phyloP scores from a whole-genome alignment of 2,329 filamentous ascomycete species.

The Verticillium zaregamsianum region DNA sequence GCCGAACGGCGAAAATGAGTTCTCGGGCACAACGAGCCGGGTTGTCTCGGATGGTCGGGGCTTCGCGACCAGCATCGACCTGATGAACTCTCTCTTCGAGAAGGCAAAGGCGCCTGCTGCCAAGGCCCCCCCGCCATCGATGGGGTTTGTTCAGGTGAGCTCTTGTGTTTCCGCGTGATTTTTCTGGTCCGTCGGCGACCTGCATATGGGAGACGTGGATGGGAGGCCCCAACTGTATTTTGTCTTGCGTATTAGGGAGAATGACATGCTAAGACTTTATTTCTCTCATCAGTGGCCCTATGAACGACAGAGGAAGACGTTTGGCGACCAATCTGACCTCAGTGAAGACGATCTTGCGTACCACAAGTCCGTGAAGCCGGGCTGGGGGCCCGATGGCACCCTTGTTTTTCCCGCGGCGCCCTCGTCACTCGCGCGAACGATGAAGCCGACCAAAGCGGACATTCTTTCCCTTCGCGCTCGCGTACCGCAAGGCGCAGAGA shows the following conservation, averaged over 20 bases:
- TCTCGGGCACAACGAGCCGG: constrained; percentile 21
- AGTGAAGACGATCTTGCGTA: constrained; percentile 61
- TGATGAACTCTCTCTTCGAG: constrained; percentile 93
- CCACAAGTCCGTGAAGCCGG: constrained; percentile 71
- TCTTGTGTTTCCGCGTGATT: constrained; percentile 33
- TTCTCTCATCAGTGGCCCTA: constrained; percentile 72
- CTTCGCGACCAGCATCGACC: constrained; percentile 85
- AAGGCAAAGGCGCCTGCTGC: constrained; percentile 58
- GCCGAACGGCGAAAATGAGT: constrained; percentile 28
- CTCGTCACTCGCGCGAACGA: constrained; percentile 11
- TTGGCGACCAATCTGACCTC: constrained; percentile 57
- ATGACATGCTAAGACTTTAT: constrained; percentile 41
- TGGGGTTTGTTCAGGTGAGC: constrained; percentile 89
- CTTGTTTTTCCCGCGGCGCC: constrained; percentile 53
- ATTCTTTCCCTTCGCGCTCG: constrained; percentile 50
- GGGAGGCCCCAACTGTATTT: not conserved
- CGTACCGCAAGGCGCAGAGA: constrained; percentile 57
- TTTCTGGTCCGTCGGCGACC: constrained; percentile 6
- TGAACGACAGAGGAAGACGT: constrained; percentile 70
- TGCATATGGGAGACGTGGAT: not conserved
- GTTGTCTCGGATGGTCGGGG: constrained; percentile 50
- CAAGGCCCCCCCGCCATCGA: constrained; percentile 47
- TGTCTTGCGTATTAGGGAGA: constrained; percentile 8
- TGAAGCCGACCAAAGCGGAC: constrained; percentile 32
- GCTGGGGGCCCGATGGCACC: constrained; percentile 72